Conservation (phyloP, 352 stramenopile species). For the Phytophthora chlamydospora region DNA sequence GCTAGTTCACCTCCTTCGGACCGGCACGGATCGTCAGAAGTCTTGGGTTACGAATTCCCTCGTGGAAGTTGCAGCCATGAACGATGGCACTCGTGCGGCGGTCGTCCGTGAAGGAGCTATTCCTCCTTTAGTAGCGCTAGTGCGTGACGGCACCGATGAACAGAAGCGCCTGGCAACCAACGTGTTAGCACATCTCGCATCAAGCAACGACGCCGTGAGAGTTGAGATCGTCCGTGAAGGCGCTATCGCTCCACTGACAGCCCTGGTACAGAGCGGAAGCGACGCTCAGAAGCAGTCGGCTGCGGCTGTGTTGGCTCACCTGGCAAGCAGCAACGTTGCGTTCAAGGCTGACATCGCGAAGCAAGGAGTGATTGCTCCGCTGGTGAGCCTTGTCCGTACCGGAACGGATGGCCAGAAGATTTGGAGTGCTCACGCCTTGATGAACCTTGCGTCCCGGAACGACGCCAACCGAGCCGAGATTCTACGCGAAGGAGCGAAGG, state of each 20-base stretch:
- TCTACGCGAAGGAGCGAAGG: slow-evolving; percentile 3
- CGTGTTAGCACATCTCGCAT: slow-evolving; percentile 1
- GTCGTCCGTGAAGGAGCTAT: slow-evolving; percentile 5
- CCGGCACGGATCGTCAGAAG: slow-evolving; percentile 2
- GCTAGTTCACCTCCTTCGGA: slow-evolving; percentile 2
- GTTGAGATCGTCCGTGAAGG: slow-evolving; percentile 9
- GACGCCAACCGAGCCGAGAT: slow-evolving; percentile 12
- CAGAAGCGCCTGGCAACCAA: slow-evolving; percentile 8
- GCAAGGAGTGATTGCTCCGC: slow-evolving; percentile 7
- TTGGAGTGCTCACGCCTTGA: slow-evolving; percentile 6
- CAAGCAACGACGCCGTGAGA: slow-evolving; percentile 4
- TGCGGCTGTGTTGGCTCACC: slow-evolving; percentile 2
- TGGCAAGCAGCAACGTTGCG: slow-evolving; percentile 3
- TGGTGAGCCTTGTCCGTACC: slow-evolving; percentile 4
- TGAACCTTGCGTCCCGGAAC: slow-evolving; percentile 10
- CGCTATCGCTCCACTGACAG: background rate
- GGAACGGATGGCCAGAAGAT: slow-evolving; percentile 10
- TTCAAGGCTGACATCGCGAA: slow-evolving; percentile 6
- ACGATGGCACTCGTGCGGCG: slow-evolving; percentile 2
- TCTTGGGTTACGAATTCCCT: background rate
- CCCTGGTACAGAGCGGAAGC: background rate
- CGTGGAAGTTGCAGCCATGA: slow-evolving; percentile 3
- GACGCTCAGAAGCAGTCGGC: slow-evolving; percentile 7
- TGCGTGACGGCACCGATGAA: slow-evolving; percentile 3
- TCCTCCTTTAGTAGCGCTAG: background rate